Evolutionary conservation across 805 yeast species (phyloP).

Genomic region (Kluyveromyces lactis): DNA sequence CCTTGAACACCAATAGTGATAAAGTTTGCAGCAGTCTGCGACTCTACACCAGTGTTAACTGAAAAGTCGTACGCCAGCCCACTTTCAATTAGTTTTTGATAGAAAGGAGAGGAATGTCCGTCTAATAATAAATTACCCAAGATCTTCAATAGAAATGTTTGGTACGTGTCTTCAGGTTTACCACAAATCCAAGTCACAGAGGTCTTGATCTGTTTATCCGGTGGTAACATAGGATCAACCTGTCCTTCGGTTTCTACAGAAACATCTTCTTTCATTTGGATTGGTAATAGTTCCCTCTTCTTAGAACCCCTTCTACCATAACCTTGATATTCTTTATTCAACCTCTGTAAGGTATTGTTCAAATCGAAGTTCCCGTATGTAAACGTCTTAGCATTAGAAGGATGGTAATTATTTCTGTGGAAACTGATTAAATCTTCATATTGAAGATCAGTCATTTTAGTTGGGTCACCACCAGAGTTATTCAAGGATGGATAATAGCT

Average conservation of each 20-base stretch:
- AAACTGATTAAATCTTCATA: conserved; percentile 73
- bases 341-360: conserved; percentile 45
- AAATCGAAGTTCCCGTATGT: conserved; percentile 80
- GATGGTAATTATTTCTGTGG: conserved; percentile 74
- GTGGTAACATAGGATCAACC: conserved; percentile 64
- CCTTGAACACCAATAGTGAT: conserved; percentile 87
- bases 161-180: conserved; percentile 57
- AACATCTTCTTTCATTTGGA: conserved; percentile 30
- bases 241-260: conserved; percentile 56
- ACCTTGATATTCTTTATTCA: conserved; percentile 40
- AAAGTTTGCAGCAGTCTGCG: conserved; percentile 65
- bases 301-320: conserved; percentile 44
- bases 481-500: conserved; percentile 75
- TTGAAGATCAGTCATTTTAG: conserved; percentile 59
- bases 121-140: conserved; percentile 67
- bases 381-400: conserved; percentile 78
- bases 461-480: conserved; percentile 94
- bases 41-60: conserved; percentile 81
- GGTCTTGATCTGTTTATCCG: conserved; percentile 62
- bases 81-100: conserved; percentile 77
- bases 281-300: conserved; percentile 32
- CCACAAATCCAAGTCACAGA: conserved; percentile 90
- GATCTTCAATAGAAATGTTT: conserved; percentile 63
- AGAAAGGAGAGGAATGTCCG: conserved; percentile 88
- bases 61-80: conserved; percentile 81